phyloP scores from a whole-genome alignment of 1,284 basidiomycete species.

The Coniophora puteana region DNA sequence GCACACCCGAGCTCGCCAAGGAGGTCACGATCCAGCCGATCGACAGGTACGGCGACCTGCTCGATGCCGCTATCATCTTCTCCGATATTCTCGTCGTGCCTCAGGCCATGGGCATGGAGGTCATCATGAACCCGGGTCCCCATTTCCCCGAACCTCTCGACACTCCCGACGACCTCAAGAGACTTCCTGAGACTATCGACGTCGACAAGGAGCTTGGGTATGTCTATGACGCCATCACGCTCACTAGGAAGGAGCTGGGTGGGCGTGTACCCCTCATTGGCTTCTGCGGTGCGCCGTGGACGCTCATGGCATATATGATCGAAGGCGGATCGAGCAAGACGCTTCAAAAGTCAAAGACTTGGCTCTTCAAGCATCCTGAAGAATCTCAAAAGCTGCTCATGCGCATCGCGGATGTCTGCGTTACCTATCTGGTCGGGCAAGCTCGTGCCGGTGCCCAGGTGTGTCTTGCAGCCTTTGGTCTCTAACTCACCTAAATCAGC shows the following conservation, averaged over 20 bases:
- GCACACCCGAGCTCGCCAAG: conserved; percentile 80
- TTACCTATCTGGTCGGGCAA: conserved; percentile 87
- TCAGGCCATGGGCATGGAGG: conserved; percentile 93
- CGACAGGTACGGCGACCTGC: conserved; percentile 74
- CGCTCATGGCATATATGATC: conserved; percentile 95
- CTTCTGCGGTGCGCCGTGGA: conserved; percentile 96
- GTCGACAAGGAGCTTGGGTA: conserved; percentile 84
- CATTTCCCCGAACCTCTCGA: conserved; percentile 81
- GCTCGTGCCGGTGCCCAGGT: conserved; percentile 93
- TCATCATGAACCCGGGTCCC: conserved; percentile 91
- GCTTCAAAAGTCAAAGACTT: conserved; percentile 85
- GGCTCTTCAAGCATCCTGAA: conserved; percentile 87
- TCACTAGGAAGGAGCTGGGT: conserved; percentile 72
- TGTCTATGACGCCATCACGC: conserved; percentile 86
- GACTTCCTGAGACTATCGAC: conserved; percentile 62
- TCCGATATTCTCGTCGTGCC: conserved; percentile 95
- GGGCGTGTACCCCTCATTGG: conserved; percentile 93
- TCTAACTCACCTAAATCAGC: not conserved
- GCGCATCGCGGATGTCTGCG: conserved; percentile 80
- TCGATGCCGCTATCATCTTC: conserved; percentile 97
- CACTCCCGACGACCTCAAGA: conserved; percentile 69
- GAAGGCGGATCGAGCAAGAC: conserved; percentile 91
- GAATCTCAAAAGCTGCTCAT: conserved; percentile 74
- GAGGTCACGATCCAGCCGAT: conserved; percentile 92
- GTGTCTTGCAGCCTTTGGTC: conserved; percentile 3